phyloP scores from a whole-genome alignment of 2,329 filamentous ascomycete species.

The Daldinia eschscholtzii region DNA sequence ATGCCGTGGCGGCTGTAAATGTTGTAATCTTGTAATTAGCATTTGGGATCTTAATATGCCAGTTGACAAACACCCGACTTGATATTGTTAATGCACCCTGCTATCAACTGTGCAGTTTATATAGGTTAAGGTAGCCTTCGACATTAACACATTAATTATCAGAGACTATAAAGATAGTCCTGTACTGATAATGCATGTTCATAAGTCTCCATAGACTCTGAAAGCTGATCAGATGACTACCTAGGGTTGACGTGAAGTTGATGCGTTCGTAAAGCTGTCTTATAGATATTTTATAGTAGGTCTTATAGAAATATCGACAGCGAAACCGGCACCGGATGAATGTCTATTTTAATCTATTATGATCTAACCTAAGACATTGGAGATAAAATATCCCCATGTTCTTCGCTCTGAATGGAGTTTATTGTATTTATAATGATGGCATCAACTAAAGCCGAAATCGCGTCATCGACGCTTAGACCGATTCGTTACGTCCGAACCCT shows the following conservation, averaged over 20 bases:
- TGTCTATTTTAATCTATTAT: constrained; percentile 11
- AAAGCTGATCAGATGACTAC: not conserved
- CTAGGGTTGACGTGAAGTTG: not conserved
- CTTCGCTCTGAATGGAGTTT: constrained; percentile 11
- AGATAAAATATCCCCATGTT: constrained; percentile 3
- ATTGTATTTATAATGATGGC: constrained; percentile 33
- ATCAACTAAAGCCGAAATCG: constrained; percentile 33
- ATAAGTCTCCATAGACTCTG: constrained; percentile 3
- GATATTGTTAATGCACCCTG: not conserved
- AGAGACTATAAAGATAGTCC: not conserved
- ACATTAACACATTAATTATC: not conserved
- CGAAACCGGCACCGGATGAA: constrained; percentile 6
- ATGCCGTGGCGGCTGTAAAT: not conserved
- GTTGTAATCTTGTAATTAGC: not conserved
- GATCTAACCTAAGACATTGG: constrained; percentile 19
- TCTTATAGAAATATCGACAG: not conserved
- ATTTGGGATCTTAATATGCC: not conserved
- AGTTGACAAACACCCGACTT: not conserved
- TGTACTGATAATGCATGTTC: constrained; percentile 3
- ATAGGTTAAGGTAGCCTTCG: not conserved
- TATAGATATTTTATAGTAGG: not conserved
- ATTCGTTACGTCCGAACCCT: constrained; percentile 1
- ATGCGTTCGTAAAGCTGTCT: not conserved
- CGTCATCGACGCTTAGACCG: constrained; percentile 38
- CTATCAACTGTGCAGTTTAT: not conserved